Base-by-base conservation (phyloP, 176 grass and related monocot genomes). In the Phoenix dactylifera region DNA sequence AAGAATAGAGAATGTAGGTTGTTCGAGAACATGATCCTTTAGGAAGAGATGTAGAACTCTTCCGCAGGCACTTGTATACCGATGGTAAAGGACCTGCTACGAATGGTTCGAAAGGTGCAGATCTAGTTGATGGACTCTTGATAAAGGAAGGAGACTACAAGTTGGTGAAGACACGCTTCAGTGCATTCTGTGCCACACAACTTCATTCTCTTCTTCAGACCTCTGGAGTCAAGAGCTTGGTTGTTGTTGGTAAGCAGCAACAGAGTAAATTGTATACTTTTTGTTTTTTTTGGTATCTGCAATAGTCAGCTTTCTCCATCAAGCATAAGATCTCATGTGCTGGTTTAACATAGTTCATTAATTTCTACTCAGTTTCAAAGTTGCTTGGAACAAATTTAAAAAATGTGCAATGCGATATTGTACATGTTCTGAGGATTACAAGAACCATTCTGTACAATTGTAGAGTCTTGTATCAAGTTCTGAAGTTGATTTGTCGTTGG, bases 101-200 rank as follows among this genome's bases (percentile, higher is more conserved):
- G 14, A 90, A 90, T 70, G 92, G 81, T 62, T 72, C 70, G n/a
- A 77, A 79, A 72, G 92, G 92, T 16, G 74, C 86, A 10, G 83
- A 90, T 32, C 65, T 96, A 60, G 83, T 72, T 50, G 78, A 90
- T 26, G 92, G 83, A 29, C 92, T 96, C 68, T 54, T 66, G 26
- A 96, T 96, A 16, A 76, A 64, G 80, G 51, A 96, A 69, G 77
- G 83, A n/a, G 92, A 96, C 1, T 96, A 96, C 23, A 96, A 88
- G 62, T 82, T 96, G n/a, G 80, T 85, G 48, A 96, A 96, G 75
- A 96, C 92, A 54, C 89, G 92, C 25, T 96, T 96, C 26, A 96
- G 86, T 77, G 92, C 83, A 26, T 96, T 96, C 65, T 90, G 87
- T 59, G 84, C 81, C 0, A 96, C 92, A 1, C 68, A 75, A 60